Evolutionary conservation across 148 eudicot species (phyloP).

Genomic region (Nepenthes mirabilis): DNA sequence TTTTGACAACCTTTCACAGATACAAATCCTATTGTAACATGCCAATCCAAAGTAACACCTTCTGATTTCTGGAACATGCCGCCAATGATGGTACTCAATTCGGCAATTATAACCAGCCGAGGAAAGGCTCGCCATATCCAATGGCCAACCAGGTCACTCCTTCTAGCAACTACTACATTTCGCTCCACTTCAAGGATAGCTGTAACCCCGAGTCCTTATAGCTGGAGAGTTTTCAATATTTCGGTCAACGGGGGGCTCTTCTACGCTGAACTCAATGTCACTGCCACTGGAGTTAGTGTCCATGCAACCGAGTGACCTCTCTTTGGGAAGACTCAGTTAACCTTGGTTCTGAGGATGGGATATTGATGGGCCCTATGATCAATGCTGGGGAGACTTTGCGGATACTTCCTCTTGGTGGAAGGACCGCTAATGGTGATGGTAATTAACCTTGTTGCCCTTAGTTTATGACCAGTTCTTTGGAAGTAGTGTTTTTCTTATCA

Average conservation of each 20-base stretch:
- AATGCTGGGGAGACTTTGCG: constrained; percentile 76
- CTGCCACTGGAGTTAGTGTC: constrained; percentile 47
- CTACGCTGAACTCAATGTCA: constrained; percentile 38
- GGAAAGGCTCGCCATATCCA: constrained; percentile 42
- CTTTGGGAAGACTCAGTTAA: constrained; percentile 35
- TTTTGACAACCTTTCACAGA: constrained; percentile 55
- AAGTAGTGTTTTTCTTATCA: neutral
- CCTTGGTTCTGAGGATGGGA: constrained; percentile 26
- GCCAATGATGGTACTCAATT: constrained; percentile 38
- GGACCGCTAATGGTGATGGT: constrained; percentile 60
- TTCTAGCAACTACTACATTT: constrained; percentile 38
- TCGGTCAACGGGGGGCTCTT: constrained; percentile 42
- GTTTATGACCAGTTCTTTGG: neutral
- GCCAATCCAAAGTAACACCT: constrained; percentile 32
- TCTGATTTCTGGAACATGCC: constrained; percentile 81
- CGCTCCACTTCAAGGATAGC: constrained; percentile 78
- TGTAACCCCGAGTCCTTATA: constrained; percentile 57
- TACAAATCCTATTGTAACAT: constrained; percentile 26
- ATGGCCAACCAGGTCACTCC: constrained; percentile 62
- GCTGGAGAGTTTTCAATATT: constrained; percentile 77
- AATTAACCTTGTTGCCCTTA: neutral
- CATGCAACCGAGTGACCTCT: constrained; percentile 63
- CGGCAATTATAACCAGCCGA: constrained; percentile 50
- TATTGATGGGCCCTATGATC: constrained; percentile 68
- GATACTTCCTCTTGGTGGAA: constrained; percentile 35